These are phyloP conservation scores for Cystoderma amianthinum DNA, from an alignment of 768 basidiomycete species.

Conservation along the genomic window DNA sequence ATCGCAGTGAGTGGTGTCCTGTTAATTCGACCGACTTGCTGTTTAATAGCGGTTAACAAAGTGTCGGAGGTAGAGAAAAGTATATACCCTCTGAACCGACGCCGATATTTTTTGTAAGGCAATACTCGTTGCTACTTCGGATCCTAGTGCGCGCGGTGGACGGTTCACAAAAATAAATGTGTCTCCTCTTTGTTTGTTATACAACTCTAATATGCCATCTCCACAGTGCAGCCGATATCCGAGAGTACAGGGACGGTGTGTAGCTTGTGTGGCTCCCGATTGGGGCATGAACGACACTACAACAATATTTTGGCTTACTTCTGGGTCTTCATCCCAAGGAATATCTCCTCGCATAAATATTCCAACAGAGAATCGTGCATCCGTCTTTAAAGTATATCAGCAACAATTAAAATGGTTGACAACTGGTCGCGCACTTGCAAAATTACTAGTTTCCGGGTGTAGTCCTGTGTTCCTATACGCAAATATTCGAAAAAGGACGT, in stretches of 20 bases:
- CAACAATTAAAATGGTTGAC: neutral
- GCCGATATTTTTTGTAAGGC: conserved; percentile 56
- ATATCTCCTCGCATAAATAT: conserved; percentile 59
- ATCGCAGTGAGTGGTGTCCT: conserved; percentile 42
- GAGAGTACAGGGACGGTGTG: conserved; percentile 39
- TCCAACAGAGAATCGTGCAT: conserved; percentile 53
- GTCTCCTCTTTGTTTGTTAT: conserved; percentile 40
- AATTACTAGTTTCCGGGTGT: conserved; percentile 49
- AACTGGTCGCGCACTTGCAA: conserved; percentile 34
- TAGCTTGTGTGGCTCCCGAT: conserved; percentile 38
- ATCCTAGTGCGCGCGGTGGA: conserved; percentile 33
- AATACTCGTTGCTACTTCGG: conserved; percentile 50
- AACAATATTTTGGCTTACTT: conserved; percentile 51
- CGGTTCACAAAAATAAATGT: conserved; percentile 56
- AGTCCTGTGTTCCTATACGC: conserved; percentile 46
- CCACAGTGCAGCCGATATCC: conserved; percentile 54
- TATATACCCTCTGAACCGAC: no score
- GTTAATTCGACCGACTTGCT: conserved; percentile 60
- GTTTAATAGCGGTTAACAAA: neutral
- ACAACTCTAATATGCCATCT: conserved; percentile 52
- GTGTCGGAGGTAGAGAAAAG: neutral
- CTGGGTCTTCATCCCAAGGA: conserved; percentile 51
- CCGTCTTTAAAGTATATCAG: conserved; percentile 31
- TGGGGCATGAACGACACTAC: conserved; percentile 57
- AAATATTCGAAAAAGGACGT: conserved; percentile 59